Evolutionary conservation across 805 yeast genomes (phyloP), one percentile per base, ranked within the genome.

Genomic region (Sungouiella thailandica): DNA sequence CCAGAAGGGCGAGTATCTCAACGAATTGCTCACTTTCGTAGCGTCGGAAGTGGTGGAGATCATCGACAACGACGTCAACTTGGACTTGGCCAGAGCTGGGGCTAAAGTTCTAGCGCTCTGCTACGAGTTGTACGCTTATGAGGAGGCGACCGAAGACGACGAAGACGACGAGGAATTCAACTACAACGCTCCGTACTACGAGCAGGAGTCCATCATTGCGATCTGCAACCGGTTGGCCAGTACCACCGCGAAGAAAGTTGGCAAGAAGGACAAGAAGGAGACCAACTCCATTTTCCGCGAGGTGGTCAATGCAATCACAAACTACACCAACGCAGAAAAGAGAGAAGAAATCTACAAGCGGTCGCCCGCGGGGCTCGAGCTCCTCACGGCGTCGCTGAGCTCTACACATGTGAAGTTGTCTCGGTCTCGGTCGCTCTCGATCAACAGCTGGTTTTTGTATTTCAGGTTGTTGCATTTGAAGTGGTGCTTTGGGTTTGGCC

Each of bases 251-350:
- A 78, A 78, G 37, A 74, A 68, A 33, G 50, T 78, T 3, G 72
- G 80, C 17, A 81, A 81, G 44, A 76, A 74, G 48, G 84, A 78
- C 40, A 80, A 76, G 51, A 72, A 70, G 39, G 77, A 72, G 24
- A 63, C 75, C 17, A 74, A 76, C 40, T 72, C 84, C 1, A 64
- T 80, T 1, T 76, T 79, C 53, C 65, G 79, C 48, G 82, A 80
- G 39, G 75, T 78, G 13, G 53, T 70, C 25, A 56, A 56, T 23
- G 76, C 82, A 0, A 58, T 79, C 8, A 64, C 62, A 32, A 49
- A 50, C 12, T 70, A 67, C 42, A 54, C 60, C 35, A 65, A 46
- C 46, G 55, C 33, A 33, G 60, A 42, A 40, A 57, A 41, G 30
- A 51, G 61, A 55, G 61, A 50, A 16, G 67, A 54, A 39, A 55